Evolutionary conservation across 2,329 filamentous ascomycete genomes (phyloP), one percentile per base, ranked within the genome.

Genomic region (Ilyonectria robusta): DNA sequence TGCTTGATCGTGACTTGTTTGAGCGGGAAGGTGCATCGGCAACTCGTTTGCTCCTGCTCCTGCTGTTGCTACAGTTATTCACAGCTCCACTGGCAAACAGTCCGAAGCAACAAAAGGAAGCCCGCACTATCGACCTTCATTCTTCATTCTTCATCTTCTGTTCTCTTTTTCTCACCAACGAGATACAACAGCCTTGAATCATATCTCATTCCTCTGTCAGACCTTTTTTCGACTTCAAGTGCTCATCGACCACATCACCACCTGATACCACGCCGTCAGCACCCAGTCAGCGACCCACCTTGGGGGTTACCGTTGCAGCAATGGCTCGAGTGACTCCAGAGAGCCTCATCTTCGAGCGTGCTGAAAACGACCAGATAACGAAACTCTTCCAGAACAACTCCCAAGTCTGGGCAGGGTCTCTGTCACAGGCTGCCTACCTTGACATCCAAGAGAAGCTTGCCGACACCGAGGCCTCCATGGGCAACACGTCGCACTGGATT

Each of bases 401-500:
- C 23, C 68, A 71, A 44, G 51, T 58, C 11, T 70, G 58, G 57
- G 66, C 73, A 2, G 66, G 63, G 6, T 69, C 69, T 4, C 62
- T 76, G 17, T 51, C 68, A 8, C 59, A 59, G 48, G 23, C 33
- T 5, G 64, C 63, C 29, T 74, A 70, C 57, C 46, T 73, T 3
- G n/a, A 58, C 7, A 11, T 72, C 6, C 67, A 76, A 31, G 54
- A 60, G 31, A 62, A 68, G 56, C 54, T 73, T 7, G 50, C 50
- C 35, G 53, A 53, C 3, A 44, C 48, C 13, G 58, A 64, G 2
- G 55, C 55, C 51, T 63, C 44, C 26, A 23, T 8, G 11, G 61
- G 37, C 10, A 44, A 59, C 23, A 60, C 64, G 8, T 59, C 65
- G 4, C 78, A 78, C 67, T 82, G 77, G 76, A 73, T 80, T 9